These are phyloP conservation scores for Trichoderma lentiforme DNA, from an alignment of 2,329 filamentous ascomycete species.

Conservation along the genomic window DNA sequence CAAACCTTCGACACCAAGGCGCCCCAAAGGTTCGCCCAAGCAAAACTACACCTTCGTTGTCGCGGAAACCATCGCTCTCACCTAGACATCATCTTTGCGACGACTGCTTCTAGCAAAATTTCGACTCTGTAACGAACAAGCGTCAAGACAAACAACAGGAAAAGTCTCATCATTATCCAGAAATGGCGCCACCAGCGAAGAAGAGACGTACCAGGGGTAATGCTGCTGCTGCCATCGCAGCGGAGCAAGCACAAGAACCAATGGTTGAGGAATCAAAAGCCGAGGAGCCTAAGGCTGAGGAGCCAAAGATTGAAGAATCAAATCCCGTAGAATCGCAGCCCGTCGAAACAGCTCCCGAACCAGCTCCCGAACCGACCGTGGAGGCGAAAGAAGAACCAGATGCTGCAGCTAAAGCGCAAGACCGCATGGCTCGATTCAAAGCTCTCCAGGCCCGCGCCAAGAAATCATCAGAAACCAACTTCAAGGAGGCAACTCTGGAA, in stretches of 20 bases:
- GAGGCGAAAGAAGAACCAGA: conserved; percentile 24
- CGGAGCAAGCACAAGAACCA: conserved; percentile 3
- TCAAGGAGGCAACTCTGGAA: conserved; percentile 81
- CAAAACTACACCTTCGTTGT: not conserved
- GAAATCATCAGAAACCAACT: conserved; percentile 67
- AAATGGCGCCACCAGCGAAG: conserved; percentile 30
- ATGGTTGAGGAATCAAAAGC: not conserved
- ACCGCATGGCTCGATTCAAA: conserved; percentile 79
- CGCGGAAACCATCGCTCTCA: not conserved
- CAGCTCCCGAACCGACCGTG: conserved; percentile 17
- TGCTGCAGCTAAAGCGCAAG: conserved; percentile 50
- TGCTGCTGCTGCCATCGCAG: conserved; percentile 1
- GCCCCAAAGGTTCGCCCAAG: not conserved
- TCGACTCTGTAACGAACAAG: not conserved
- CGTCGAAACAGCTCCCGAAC: not conserved
- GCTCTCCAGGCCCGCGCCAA: conserved; percentile 79
- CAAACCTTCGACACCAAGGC: not conserved
- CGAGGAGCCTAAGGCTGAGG: not conserved
- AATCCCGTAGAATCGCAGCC: not conserved
- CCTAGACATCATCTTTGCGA: not conserved
- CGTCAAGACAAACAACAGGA: not conserved
- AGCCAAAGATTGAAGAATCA: not conserved
- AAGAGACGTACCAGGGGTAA: conserved; percentile 26
- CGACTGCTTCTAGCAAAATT: not conserved
- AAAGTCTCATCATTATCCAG: not conserved